These are phyloP conservation scores for Pleurotus salmoneostramineus DNA, from an alignment of 768 basidiomycete species.

Conservation along the genomic window DNA sequence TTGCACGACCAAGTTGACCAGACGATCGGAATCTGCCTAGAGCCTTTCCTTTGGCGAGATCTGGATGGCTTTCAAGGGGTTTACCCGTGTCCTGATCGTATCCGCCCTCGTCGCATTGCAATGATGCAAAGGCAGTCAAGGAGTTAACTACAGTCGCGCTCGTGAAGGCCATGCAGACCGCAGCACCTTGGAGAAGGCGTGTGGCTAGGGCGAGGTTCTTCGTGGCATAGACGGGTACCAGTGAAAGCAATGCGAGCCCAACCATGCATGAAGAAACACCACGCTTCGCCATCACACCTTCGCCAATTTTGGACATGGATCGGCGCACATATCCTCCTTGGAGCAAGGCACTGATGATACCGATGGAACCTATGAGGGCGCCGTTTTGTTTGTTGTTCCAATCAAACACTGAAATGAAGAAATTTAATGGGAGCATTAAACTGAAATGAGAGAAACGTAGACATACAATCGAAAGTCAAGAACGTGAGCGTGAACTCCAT, in stretches of 20 bases:
- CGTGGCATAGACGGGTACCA: conserved; percentile 56
- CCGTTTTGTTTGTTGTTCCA: conserved; percentile 91
- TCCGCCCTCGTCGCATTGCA: conserved; percentile 79
- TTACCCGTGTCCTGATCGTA: conserved; percentile 57
- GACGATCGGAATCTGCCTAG: conserved; percentile 27
- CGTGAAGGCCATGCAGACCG: conserved; percentile 87
- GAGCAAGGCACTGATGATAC: conserved; percentile 82
- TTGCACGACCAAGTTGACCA: conserved; percentile 92
- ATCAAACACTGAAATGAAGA: conserved; percentile 62
- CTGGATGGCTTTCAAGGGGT: conserved; percentile 48
- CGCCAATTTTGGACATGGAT: conserved; percentile 67
- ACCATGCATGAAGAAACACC: conserved; percentile 74
- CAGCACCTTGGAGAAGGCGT: conserved; percentile 61
- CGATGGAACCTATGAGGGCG: conserved; percentile 80
- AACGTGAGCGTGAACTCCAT: conserved; percentile 97
- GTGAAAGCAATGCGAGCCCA: conserved; percentile 67
- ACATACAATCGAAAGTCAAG: conserved; percentile 83
- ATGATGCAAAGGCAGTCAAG: conserved; percentile 84
- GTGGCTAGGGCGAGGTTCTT: conserved; percentile 40
- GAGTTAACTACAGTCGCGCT: conserved; percentile 94
- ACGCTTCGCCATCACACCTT: conserved; percentile 77
- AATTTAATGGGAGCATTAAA: not conserved
- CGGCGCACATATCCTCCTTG: conserved; percentile 96
- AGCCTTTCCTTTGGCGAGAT: conserved; percentile 66
- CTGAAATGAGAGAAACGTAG: not conserved